Conservation (phyloP, 176 grass and related monocot genomes). For the Ampelocalamus luodianensis region DNA sequence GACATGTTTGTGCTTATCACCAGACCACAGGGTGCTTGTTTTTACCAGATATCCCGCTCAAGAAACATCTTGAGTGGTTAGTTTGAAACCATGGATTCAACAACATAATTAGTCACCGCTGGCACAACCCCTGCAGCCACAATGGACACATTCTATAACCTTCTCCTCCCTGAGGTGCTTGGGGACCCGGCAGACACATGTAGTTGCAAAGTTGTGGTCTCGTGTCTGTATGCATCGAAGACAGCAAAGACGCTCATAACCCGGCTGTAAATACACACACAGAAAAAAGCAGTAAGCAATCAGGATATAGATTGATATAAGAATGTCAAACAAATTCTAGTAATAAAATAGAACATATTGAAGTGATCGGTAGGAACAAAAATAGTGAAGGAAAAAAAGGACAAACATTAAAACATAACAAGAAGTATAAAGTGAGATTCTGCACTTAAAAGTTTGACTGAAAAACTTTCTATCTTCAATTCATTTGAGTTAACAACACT, state of each 20-base stretch:
- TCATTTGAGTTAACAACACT: not conserved
- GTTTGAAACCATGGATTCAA: not conserved
- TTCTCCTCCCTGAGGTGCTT: conserved; percentile 80
- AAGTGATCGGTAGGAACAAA: not conserved
- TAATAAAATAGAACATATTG: not conserved
- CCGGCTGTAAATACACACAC: conserved; percentile 52
- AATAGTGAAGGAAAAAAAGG: not conserved
- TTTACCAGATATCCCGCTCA: not conserved
- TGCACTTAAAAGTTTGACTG: not conserved
- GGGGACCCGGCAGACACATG: conserved; percentile 70
- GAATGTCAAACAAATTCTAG: not conserved
- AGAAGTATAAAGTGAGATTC: not conserved
- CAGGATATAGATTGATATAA: not conserved
- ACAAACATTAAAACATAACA: not conserved
- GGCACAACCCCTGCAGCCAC: conserved; percentile 71
- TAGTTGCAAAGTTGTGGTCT: conserved; percentile 75
- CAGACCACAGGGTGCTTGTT: not conserved
- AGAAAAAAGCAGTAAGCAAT: conserved; percentile 9
- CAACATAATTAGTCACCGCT: conserved; percentile 66
- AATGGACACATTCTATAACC: conserved; percentile 83
- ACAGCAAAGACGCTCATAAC: conserved; percentile 77
- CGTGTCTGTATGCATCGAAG: conserved; percentile 75
- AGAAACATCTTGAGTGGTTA: not conserved
- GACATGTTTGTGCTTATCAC: not conserved
- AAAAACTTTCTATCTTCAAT: not conserved